Conservation (phyloP, 495 filamentous ascomycete genomes). For the Echria macrotheca region DNA sequence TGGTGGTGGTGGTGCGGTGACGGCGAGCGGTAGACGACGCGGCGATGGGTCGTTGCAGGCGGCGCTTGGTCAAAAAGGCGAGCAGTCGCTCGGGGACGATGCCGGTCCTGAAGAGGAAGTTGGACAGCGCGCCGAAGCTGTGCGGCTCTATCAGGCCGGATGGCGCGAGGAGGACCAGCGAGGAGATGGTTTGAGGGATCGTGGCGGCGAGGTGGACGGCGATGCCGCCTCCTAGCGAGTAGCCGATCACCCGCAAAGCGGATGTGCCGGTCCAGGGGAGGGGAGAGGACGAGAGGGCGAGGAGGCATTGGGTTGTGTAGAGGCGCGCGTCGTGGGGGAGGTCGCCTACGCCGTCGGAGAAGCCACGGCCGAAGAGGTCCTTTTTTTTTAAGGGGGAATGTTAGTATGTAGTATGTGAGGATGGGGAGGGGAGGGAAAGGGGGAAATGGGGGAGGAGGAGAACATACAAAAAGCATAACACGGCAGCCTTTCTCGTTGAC, state of each 20-base stretch:
- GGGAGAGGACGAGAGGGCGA: constrained; percentile 63
- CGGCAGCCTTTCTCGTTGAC: constrained; percentile 65
- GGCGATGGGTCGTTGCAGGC: constrained; percentile 38
- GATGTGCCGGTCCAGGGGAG: constrained; percentile 59
- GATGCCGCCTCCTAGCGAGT: constrained; percentile 80
- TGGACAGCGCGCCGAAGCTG: constrained; percentile 55
- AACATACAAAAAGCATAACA: constrained; percentile 63
- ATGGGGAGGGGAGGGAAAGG: not conserved
- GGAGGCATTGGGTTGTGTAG: constrained; percentile 67
- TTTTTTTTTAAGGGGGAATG: no score
- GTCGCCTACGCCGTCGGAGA: constrained; percentile 62
- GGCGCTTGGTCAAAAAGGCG: constrained; percentile 29
- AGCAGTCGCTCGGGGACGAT: constrained; percentile 39
- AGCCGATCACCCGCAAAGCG: constrained; percentile 70
- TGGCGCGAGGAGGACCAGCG: constrained; percentile 69
- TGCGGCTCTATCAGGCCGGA: constrained; percentile 62
- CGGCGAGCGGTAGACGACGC: constrained; percentile 25
- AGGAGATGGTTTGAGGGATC: constrained; percentile 61
- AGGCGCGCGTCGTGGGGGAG: constrained; percentile 67
- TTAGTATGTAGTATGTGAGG: no score
- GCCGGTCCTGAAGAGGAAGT: constrained; percentile 55
- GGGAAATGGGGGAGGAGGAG: not conserved
- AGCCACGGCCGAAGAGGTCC: constrained; percentile 78
- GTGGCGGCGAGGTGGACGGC: constrained; percentile 64
- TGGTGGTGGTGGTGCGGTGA: not conserved